Base-by-base conservation (phyloP, 441 rosid genomes). In the Breynia disticha region DNA sequence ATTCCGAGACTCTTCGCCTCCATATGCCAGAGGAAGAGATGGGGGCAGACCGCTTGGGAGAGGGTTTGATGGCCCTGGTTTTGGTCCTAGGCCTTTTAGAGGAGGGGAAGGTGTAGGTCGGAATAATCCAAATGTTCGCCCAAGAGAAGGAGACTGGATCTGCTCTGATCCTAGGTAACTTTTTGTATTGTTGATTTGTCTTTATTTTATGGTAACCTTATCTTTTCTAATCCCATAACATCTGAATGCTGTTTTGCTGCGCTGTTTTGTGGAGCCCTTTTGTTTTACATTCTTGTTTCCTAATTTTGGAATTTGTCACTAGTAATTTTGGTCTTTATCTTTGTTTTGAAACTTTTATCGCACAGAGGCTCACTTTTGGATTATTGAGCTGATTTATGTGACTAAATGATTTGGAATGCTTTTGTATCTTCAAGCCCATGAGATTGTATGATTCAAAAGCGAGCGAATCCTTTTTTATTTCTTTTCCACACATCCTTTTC, bases 101-200 rank as follows among this genome's bases (percentile, higher is more conserved):
- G 35, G 35, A 68, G 82, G 76, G 15, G 86, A 83, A 44, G 73
- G 67, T 17, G 13, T 72, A 63, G 48, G 60, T 57, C 72, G 86
- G 75, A 85, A 77, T 59, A 76, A 75, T 50, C 77, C 88, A 46
- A 90, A 85, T 52, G 87, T 90, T 47, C 86, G 80, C 21, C 93
- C 97, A 46, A 82, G 95, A 72, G 95, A 86, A 58, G 97, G 97
- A 48, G 95, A 90, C 64, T 87, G 96, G 98, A 61, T 70, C 59
- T 90, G 95, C 70, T 59, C 71, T 1, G 83, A 85, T 75, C 79
- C 85, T 50, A 28, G 41, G 90, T 85, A 77, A 82, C 93, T 74
- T 43, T 47, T 12, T 46, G n/a, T 50, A 52, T 68, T 50, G 46
- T 39, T 37, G 41, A 37, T 37, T 37, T 37, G 41, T 37, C 11